Percentiles rank a stretch among this genome's conserved stretches.
These are phyloP conservation scores for Ceratocystiopsis sp. DNA, from an alignment of 2,329 filamentous ascomycete species.

Conservation along the genomic window DNA sequence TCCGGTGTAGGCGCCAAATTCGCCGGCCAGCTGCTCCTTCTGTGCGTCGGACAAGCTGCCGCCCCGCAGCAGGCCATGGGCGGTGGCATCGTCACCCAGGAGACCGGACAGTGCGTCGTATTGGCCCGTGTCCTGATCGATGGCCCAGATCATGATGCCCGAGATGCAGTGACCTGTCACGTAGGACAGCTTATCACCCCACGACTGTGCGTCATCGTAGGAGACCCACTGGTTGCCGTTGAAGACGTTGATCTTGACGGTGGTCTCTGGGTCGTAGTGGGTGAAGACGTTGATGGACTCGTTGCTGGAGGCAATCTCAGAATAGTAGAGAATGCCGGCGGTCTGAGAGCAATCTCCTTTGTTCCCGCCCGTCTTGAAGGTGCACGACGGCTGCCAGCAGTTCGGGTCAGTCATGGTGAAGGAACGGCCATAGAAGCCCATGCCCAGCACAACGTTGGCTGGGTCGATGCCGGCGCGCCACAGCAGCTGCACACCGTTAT, in stretches of 20 bases:
- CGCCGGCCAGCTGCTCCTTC: too few species aligned
- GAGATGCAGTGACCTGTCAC: slow-evolving; percentile 13
- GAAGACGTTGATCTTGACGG: slow-evolving; percentile 14
- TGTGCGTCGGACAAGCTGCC: too few species aligned
- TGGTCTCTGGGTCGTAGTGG: slow-evolving; percentile 11
- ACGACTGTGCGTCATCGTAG: slow-evolving; percentile 16
- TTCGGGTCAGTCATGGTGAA: slow-evolving; percentile 9
- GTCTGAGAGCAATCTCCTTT: slow-evolving; percentile 10
- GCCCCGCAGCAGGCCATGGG: too few species aligned
- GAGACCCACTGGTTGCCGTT: slow-evolving; percentile 16
- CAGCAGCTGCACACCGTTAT: slow-evolving; percentile 23
- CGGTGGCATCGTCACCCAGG: too few species aligned
- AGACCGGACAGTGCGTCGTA: too few species aligned
- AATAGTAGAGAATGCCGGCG: slow-evolving; percentile 11
- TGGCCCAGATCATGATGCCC: slow-evolving; percentile 11
- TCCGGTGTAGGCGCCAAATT: too few species aligned
- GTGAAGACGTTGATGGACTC: slow-evolving; percentile 1
- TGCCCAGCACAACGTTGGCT: slow-evolving; percentile 23
- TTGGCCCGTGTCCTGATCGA: neutral
- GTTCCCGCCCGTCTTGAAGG: slow-evolving; percentile 9
- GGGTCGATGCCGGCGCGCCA: slow-evolving; percentile 28
- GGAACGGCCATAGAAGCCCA: slow-evolving; percentile 22
- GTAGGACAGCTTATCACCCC: slow-evolving; percentile 13
- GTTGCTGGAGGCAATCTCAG: slow-evolving; percentile 13
- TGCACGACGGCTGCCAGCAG: slow-evolving; percentile 14